Conservation (phyloP, 306 rosid genomes). For the Calophaca sinica region DNA sequence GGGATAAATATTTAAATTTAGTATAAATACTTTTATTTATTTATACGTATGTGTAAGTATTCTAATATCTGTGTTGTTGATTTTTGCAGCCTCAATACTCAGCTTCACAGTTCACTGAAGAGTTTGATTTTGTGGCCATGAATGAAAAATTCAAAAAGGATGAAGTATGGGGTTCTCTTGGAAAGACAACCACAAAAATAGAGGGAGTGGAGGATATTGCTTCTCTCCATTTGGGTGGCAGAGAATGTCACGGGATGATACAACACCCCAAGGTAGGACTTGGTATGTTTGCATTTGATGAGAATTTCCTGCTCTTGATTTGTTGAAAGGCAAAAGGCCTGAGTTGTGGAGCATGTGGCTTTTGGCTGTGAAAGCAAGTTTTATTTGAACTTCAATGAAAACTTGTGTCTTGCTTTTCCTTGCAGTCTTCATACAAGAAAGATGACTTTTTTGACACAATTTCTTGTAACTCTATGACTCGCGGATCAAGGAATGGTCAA, state of each 20-base stretch:
- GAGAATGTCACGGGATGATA: conserved; percentile 43
- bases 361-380: conserved; percentile 28
- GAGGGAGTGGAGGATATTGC: conserved; percentile 48
- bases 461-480: conserved; percentile 63
- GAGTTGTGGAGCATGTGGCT: not conserved
- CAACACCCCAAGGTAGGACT: conserved; percentile 55
- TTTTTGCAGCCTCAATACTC: conserved; percentile 49
- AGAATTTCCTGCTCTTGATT: conserved; percentile 25
- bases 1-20: not conserved
- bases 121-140: conserved; percentile 86
- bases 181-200: conserved; percentile 52
- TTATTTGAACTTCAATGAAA: conserved; percentile 28
- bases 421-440: conserved; percentile 49
- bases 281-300: conserved; percentile 12
- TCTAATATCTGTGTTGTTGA: not conserved
- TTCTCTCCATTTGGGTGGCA: conserved; percentile 48
- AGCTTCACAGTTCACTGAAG: conserved; percentile 65
- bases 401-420: conserved; percentile 50
- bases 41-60: not conserved
- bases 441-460: conserved; percentile 86
- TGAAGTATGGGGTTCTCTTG: conserved; percentile 80
- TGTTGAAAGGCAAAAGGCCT: conserved; percentile 11
- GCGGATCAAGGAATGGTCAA: not conserved
- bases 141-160: conserved; percentile 83
- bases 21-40: not conserved